Percentiles rank a stretch among this genome's conserved stretches.
Conservation (phyloP, 1,284 basidiomycete genomes). For the Volvariella volvacea region DNA sequence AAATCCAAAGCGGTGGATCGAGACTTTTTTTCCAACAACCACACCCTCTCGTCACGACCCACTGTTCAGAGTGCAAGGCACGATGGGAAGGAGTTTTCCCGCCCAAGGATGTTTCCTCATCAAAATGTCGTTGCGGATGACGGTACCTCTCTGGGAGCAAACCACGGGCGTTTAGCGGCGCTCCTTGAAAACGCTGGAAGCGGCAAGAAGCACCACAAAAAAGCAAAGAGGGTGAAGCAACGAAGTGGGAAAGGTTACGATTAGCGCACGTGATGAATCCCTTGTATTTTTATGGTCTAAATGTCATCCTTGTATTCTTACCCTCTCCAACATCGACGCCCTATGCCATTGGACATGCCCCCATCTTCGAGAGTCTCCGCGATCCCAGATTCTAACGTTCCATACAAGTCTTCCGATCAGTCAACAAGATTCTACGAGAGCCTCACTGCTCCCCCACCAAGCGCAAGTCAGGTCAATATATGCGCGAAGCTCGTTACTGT, state of each 20-base stretch:
- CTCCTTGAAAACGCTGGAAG: slow-evolving; percentile 40
- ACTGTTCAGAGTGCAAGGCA: slow-evolving; percentile 58
- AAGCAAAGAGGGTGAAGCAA: slow-evolving; percentile 77
- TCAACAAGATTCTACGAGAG: too few relatives aligned
- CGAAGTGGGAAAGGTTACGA: slow-evolving; percentile 91
- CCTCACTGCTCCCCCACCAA: background rate
- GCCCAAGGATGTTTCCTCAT: slow-evolving; percentile 69
- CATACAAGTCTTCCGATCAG: too few relatives aligned
- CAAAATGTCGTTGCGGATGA: slow-evolving; percentile 75
- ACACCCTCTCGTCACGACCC: slow-evolving; percentile 48
- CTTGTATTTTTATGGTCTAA: background rate
- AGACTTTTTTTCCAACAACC: slow-evolving; percentile 72
- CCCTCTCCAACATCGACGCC: background rate
- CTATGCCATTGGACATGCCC: background rate
- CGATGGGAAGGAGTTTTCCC: slow-evolving; percentile 55
- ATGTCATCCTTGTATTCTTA: background rate
- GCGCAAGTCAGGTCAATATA: slow-evolving; percentile 26
- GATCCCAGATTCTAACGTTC: too few relatives aligned
- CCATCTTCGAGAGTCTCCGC: too few relatives aligned
- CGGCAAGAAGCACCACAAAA: slow-evolving; percentile 89
- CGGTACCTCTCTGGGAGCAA: slow-evolving; percentile 52
- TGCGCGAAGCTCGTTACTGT: slow-evolving; percentile 66
- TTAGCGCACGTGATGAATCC: slow-evolving; percentile 2
- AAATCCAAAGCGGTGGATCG: slow-evolving; percentile 73
- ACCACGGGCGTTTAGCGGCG: slow-evolving; percentile 38